A percentile compares a stretch with the other conserved stretches of the same genome.
Conservation (phyloP, 208 protist species). For the Cochliopodium minus region DNA sequence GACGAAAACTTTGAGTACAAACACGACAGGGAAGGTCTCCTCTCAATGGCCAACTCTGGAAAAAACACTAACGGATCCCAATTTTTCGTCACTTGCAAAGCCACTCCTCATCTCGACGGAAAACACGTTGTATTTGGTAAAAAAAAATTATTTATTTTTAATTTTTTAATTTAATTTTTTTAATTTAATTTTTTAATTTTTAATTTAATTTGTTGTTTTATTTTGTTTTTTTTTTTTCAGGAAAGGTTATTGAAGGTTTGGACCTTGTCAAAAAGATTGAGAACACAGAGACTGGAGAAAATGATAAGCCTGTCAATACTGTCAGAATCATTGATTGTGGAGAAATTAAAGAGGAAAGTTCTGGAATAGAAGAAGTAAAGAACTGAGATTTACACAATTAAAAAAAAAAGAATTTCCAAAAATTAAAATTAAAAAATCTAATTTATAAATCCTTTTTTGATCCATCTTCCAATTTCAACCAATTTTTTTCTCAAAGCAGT, state of each 20-base stretch:
- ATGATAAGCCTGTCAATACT: not conserved
- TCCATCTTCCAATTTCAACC: no score
- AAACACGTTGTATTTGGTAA: conserved; percentile 63
- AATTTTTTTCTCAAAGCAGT: no score
- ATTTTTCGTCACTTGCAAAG: conserved; percentile 65
- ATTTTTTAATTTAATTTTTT: no score
- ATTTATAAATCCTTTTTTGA: no score
- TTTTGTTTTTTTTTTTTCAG: no score
- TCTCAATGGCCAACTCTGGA: conserved; percentile 54
- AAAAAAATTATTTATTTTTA: no score
- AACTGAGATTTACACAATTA: no score
- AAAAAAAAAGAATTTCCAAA: no score
- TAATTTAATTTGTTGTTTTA: no score
- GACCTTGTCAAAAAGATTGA: not conserved
- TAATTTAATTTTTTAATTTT: no score
- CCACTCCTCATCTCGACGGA: conserved; percentile 51
- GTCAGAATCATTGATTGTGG: not conserved
- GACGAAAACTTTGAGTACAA: conserved; percentile 41
- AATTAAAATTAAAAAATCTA: no score
- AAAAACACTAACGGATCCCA: conserved; percentile 73
- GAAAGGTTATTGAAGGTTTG: not conserved
- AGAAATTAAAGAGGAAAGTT: not conserved
- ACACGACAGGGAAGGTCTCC: not conserved
- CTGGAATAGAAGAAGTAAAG: no score
- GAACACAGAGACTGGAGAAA: not conserved